Evolutionary conservation across 2,329 filamentous ascomycete species (phyloP).

Genomic region (Dactylellina drechsleri): DNA sequence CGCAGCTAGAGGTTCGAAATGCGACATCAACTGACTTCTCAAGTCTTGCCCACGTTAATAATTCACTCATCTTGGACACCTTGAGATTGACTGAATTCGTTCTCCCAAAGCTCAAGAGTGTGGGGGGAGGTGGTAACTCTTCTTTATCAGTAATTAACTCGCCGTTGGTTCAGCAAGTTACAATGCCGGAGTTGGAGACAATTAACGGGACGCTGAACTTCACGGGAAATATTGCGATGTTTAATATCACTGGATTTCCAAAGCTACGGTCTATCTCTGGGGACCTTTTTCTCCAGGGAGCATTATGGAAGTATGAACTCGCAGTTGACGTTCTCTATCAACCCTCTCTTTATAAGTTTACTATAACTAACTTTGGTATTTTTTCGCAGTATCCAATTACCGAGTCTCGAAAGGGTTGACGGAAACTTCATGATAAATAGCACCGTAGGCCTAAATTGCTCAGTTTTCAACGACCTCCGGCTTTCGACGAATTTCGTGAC

Average conservation of each 20-base stretch:
- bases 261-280: slow-evolving; percentile 8
- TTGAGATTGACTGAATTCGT: neutral
- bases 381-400: neutral
- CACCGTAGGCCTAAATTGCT: slow-evolving; percentile 18
- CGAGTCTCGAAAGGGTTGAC: slow-evolving; percentile 10
- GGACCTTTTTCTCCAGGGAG: slow-evolving; percentile 4
- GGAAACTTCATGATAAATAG: slow-evolving; percentile 25
- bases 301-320: slow-evolving; percentile 12
- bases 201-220: slow-evolving; percentile 8
- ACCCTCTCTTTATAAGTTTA: too few species aligned
- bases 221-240: slow-evolving; percentile 8
- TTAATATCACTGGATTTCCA: slow-evolving; percentile 13
- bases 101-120: slow-evolving; percentile 7
- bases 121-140: neutral
- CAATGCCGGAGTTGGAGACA: slow-evolving; percentile 6
- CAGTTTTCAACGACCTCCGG: slow-evolving; percentile 15
- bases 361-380: neutral
- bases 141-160: slow-evolving; percentile 5
- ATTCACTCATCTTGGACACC: neutral
- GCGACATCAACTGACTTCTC: slow-evolving; percentile 1
- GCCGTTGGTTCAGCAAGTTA: neutral
- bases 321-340: too few species aligned
- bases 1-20: slow-evolving; percentile 11
- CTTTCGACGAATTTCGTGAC: slow-evolving; percentile 17
- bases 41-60: slow-evolving; percentile 4